Percentiles rank a stretch among this genome's conserved stretches.
phyloP scores from a whole-genome alignment of 495 filamentous ascomycete genomes.

The Melanomma pulvis-pyrius region DNA sequence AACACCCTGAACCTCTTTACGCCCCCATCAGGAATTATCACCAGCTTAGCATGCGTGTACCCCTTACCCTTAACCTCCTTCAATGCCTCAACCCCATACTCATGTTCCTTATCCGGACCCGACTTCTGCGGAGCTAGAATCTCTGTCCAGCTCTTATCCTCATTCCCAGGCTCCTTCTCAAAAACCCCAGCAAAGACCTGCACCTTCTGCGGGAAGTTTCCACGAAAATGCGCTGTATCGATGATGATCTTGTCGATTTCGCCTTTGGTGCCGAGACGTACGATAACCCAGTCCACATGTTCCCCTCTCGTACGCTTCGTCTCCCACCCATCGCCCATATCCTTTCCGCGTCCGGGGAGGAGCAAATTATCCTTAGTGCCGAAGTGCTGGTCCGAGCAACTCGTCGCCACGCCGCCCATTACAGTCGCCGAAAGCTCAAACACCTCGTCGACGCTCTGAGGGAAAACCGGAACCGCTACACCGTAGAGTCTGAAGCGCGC shows the following conservation, averaged over 20 bases:
- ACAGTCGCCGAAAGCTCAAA: slow-evolving; percentile 84
- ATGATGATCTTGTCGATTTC: slow-evolving; percentile 72
- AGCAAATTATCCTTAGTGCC: slow-evolving; percentile 81
- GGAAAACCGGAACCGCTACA: slow-evolving; percentile 72
- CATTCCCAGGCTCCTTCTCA: slow-evolving; percentile 57
- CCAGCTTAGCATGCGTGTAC: slow-evolving; percentile 83
- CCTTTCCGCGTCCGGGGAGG: slow-evolving; percentile 79
- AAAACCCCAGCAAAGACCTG: slow-evolving; percentile 68
- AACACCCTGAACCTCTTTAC: slow-evolving; percentile 85
- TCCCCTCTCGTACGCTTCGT: slow-evolving; percentile 75
- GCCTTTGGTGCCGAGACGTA: slow-evolving; percentile 73
- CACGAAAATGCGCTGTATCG: slow-evolving; percentile 87
- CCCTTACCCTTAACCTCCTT: slow-evolving; percentile 52
- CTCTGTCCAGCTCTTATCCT: slow-evolving; percentile 70
- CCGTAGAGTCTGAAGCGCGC: slow-evolving; percentile 83
- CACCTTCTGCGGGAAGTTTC: slow-evolving; percentile 83
- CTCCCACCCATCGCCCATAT: slow-evolving; percentile 97
- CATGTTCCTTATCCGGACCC: slow-evolving; percentile 82
- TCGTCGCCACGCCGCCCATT: slow-evolving; percentile 75
- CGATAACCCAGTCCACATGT: slow-evolving; percentile 86
- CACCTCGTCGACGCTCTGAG: slow-evolving; percentile 59
- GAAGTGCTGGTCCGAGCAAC: slow-evolving; percentile 84
- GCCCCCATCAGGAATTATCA: slow-evolving; percentile 89
- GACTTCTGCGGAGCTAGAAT: slow-evolving; percentile 68
- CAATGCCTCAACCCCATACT: slow-evolving; percentile 54